Evolutionary conservation across 169 alveolate species (phyloP).

Genomic region (Blepharisma undulans): DNA sequence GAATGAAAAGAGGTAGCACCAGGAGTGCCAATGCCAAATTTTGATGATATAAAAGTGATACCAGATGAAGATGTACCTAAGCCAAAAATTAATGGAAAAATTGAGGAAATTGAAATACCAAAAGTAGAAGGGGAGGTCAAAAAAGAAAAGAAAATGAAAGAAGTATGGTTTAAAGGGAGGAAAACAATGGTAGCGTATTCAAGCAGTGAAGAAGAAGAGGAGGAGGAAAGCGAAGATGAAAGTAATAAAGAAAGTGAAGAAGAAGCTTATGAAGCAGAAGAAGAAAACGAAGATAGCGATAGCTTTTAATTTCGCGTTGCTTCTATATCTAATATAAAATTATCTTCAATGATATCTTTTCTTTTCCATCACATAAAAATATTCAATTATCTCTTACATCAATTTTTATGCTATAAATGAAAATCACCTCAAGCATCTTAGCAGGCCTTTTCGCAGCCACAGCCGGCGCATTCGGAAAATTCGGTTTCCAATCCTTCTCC

Average conservation of each 20-base stretch:
- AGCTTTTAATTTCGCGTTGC: neutral
- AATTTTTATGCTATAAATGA: neutral
- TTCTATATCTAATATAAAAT: neutral
- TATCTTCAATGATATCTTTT: neutral
- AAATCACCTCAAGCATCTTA: neutral
- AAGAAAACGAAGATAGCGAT: neutral
- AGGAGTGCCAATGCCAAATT: slow-evolving; percentile 19
- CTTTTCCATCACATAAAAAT: too few relatives aligned
- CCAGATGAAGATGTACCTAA: slow-evolving; percentile 19
- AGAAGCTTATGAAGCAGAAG: neutral
- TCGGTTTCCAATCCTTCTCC: neutral
- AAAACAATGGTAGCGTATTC: neutral
- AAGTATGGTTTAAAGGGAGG: neutral
- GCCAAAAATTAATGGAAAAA: neutral
- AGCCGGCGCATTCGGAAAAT: slow-evolving; percentile 42
- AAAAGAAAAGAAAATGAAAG: neutral
- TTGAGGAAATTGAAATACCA: neutral
- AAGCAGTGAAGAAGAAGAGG: neutral
- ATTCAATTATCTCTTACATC: neutral
- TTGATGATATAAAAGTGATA: slow-evolving; percentile 24
- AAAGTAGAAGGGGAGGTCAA: neutral
- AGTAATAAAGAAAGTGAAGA: neutral
- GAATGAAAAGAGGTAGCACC: neutral
- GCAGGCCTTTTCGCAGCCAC: slow-evolving; percentile 33
- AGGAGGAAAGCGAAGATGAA: neutral